These are phyloP conservation scores for Grammothele lineata DNA, from an alignment of 768 basidiomycete species.

Conservation along the genomic window DNA sequence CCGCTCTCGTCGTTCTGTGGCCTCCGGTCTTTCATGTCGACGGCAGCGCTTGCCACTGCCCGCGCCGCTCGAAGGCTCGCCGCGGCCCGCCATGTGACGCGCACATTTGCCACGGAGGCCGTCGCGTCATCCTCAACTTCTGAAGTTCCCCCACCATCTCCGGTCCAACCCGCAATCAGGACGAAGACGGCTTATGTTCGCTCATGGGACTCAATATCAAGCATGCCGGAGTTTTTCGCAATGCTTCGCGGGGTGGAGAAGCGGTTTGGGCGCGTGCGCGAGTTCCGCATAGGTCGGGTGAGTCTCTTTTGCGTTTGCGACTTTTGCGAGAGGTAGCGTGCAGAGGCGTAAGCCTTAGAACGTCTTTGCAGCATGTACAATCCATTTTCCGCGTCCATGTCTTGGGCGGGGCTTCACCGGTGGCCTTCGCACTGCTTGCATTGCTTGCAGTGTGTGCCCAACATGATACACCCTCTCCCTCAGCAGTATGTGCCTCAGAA, in stretches of 20 bases:
- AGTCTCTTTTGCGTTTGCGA: too few relatives aligned
- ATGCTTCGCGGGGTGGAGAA: conserved; percentile 52
- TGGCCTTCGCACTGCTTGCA: too few relatives aligned
- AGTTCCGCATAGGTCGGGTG: conserved; percentile 19
- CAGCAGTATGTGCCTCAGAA: too few relatives aligned
- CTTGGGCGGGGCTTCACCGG: too few relatives aligned
- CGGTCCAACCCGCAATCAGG: not conserved
- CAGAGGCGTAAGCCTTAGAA: too few relatives aligned
- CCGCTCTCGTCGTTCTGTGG: not conserved
- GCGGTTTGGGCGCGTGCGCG: conserved; percentile 18
- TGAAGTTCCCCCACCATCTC: too few relatives aligned
- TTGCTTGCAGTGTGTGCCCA: too few relatives aligned
- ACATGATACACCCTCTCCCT: too few relatives aligned
- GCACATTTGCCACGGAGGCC: conserved; percentile 5
- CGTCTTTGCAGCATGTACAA: too few relatives aligned
- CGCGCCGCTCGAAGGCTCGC: not conserved
- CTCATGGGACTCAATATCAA: conserved; percentile 36
- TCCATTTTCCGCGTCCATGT: too few relatives aligned
- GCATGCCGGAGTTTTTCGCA: conserved; percentile 47
- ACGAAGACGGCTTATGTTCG: conserved; percentile 32
- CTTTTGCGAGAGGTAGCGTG: too few relatives aligned
- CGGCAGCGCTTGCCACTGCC: not conserved
- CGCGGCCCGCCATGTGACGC: conserved; percentile 1
- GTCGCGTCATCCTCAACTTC: not conserved
- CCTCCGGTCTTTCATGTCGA: not conserved